Conservation (phyloP, 257 asterid genomes). For the Solanum peruvianum region DNA sequence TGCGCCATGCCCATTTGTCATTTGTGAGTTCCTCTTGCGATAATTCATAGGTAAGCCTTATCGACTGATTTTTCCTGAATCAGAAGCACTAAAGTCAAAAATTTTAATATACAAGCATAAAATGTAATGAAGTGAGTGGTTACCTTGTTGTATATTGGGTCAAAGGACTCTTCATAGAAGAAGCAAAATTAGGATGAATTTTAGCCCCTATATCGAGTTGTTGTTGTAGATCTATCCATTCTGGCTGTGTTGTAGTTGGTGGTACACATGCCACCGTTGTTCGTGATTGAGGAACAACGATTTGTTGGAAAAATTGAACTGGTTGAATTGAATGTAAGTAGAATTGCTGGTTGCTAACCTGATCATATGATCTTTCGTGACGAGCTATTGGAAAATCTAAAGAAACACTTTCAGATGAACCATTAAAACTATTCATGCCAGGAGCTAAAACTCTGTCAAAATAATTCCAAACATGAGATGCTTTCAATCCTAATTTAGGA, state of each 20-base stretch:
- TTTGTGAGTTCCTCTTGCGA: background rate
- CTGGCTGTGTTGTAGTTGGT: background rate
- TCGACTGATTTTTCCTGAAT: no score
- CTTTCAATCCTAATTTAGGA: background rate
- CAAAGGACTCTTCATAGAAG: background rate
- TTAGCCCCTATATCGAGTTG: background rate
- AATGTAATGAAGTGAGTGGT: background rate
- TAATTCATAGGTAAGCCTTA: background rate
- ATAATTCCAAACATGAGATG: background rate
- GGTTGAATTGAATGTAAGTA: background rate
- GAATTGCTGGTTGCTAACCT: background rate
- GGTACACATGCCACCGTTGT: background rate
- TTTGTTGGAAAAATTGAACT: no score
- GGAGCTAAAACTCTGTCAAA: background rate
- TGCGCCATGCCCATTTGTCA: background rate
- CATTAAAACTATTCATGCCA: background rate
- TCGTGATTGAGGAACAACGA: background rate
- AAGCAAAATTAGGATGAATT: background rate
- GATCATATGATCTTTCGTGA: background rate
- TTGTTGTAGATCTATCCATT: background rate
- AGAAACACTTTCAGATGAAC: no score
- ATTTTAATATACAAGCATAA: no score
- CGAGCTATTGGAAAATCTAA: background rate
- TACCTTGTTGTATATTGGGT: background rate
- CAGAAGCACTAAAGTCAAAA: no score